Evolutionary conservation across 805 yeast genomes (phyloP).

Genomic region (Candida sakaeoensis): DNA sequence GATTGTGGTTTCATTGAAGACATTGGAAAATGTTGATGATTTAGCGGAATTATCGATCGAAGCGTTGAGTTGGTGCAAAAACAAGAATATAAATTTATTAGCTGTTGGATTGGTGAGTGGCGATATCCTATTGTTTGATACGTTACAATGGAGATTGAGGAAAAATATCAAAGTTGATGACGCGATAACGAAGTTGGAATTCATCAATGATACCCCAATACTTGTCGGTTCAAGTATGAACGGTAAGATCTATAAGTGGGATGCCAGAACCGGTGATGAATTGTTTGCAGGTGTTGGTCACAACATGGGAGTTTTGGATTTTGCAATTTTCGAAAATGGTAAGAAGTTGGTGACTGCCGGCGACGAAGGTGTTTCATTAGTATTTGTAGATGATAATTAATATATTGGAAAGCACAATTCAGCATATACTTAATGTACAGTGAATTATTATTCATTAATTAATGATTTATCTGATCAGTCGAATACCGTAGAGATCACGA

Average conservation of each 20-base stretch:
- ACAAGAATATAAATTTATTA: slow-evolving; percentile 51
- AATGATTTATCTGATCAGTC: too few species aligned
- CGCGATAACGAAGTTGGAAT: slow-evolving; percentile 76
- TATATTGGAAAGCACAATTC: too few species aligned
- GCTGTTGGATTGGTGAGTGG: slow-evolving; percentile 93
- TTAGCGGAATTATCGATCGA: slow-evolving; percentile 42
- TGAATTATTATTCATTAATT: too few species aligned
- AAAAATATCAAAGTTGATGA: slow-evolving; percentile 67
- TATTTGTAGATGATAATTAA: slow-evolving; percentile 36
- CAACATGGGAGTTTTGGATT: slow-evolving; percentile 89
- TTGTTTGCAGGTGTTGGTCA: slow-evolving; percentile 85
- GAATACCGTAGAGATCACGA: too few species aligned
- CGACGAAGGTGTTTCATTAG: slow-evolving; percentile 90
- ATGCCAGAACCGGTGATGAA: slow-evolving; percentile 78
- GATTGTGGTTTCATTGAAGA: slow-evolving; percentile 61
- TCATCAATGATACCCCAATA: slow-evolving; percentile 54
- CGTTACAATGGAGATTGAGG: slow-evolving; percentile 84
- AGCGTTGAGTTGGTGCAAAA: slow-evolving; percentile 73
- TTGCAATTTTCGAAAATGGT: slow-evolving; percentile 64
- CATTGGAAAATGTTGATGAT: slow-evolving; percentile 52
- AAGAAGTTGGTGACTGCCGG: slow-evolving; percentile 84
- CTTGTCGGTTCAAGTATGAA: slow-evolving; percentile 76
- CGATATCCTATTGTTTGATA: slow-evolving; percentile 74
- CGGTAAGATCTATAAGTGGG: slow-evolving; percentile 84
- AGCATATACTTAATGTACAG: too few species aligned